Conservation (phyloP, 2,329 filamentous ascomycete genomes). For the Monosporascus sp. region DNA sequence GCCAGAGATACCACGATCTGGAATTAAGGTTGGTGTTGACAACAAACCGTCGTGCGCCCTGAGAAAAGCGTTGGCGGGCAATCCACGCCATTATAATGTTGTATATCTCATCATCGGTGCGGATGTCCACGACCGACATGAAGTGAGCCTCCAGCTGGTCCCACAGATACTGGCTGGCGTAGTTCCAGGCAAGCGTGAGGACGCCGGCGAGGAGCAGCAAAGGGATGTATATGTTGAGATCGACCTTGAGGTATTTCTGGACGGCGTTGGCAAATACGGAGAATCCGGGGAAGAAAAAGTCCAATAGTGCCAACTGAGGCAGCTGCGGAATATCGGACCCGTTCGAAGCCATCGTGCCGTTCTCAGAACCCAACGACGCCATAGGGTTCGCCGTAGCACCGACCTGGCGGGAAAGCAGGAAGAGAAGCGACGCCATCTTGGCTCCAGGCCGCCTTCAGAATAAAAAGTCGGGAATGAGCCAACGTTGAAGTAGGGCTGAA, state of each 20-base stretch:
- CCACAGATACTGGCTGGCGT: slow-evolving; percentile 45
- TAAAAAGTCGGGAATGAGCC: not conserved
- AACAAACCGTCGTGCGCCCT: slow-evolving; percentile 55
- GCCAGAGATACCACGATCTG: slow-evolving; percentile 44
- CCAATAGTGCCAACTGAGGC: slow-evolving; percentile 46
- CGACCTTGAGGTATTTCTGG: slow-evolving; percentile 53
- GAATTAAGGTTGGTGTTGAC: slow-evolving; percentile 58
- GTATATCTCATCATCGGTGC: slow-evolving; percentile 67
- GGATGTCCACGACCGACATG: slow-evolving; percentile 62
- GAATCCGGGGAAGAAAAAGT: slow-evolving; percentile 63
- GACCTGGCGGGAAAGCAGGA: not conserved
- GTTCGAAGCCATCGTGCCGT: not conserved
- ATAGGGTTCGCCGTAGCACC: slow-evolving; percentile 15
- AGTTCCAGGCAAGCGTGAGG: slow-evolving; percentile 47
- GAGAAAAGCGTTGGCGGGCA: slow-evolving; percentile 55
- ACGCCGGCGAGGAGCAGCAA: slow-evolving; percentile 46
- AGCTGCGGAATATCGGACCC: slow-evolving; percentile 6
- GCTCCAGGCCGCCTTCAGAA: not conserved
- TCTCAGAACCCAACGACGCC: slow-evolving; percentile 2
- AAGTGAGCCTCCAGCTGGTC: slow-evolving; percentile 46
- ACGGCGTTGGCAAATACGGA: slow-evolving; percentile 49
- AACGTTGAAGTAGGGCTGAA: no score
- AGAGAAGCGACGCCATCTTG: not conserved
- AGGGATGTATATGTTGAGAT: slow-evolving; percentile 59
- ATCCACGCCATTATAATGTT: slow-evolving; percentile 69